Percentiles rank a stretch among this genome's conserved stretches.
These are phyloP conservation scores for Protomyces gravidus DNA, from an alignment of 1,139 yeast genomes.

Conservation along the genomic window DNA sequence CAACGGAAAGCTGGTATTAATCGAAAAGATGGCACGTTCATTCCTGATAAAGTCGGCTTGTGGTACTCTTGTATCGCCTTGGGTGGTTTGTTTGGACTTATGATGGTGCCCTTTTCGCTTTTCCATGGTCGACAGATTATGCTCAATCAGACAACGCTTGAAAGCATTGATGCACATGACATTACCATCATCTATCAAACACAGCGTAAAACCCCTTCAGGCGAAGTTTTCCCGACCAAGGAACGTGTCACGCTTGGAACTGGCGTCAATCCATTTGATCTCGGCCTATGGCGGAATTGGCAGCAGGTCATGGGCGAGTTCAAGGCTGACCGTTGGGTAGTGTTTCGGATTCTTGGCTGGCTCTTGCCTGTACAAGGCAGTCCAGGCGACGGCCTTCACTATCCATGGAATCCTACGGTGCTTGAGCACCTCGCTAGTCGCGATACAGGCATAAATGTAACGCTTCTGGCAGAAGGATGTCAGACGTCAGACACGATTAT, in stretches of 20 bases:
- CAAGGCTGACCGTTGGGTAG: constrained; percentile 33
- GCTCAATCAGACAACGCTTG: constrained; percentile 15
- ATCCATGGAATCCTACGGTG: constrained; percentile 12
- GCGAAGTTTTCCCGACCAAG: not conserved
- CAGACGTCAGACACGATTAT: not conserved
- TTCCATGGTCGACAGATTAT: constrained; percentile 36
- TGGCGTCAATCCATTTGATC: constrained; percentile 37
- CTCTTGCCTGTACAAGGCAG: constrained; percentile 48
- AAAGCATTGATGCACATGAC: constrained; percentile 6
- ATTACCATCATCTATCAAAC: constrained; percentile 2
- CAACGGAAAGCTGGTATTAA: constrained; percentile 34
- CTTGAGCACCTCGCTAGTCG: not conserved
- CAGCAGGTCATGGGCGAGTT: constrained; percentile 40
- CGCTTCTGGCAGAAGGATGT: not conserved
- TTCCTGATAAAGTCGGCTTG: constrained; percentile 15
- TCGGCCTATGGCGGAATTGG: constrained; percentile 40
- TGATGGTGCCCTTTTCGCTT: constrained; percentile 38
- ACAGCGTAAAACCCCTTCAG: not conserved
- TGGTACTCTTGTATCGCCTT: constrained; percentile 24
- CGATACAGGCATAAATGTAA: not conserved
- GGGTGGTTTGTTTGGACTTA: constrained; percentile 28
- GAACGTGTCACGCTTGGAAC: constrained; percentile 30
- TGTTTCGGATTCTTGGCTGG: constrained; percentile 38
- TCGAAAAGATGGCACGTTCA: constrained; percentile 4
- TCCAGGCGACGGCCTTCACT: constrained; percentile 29